Evolutionary conservation across 2,329 filamentous ascomycete species (phyloP), one percentile per base, ranked within the genome.

Genomic region (Sarocladium oryzae): DNA sequence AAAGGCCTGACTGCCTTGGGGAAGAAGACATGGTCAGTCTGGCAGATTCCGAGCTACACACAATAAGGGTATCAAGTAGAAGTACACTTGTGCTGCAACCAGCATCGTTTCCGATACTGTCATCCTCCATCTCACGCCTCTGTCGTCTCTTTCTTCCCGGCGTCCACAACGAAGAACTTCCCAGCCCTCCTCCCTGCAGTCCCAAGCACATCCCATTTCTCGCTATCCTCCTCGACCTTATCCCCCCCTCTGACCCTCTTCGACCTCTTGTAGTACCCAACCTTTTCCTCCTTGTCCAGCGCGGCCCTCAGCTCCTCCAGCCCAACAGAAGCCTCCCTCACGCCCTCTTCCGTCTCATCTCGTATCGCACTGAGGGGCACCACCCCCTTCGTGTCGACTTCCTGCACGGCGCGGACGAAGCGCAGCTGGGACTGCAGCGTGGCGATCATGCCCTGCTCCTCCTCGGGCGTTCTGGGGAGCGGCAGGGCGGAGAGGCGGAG

Each of bases 401-500:
- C 73, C 62, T 95, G 91, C 18, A 97, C 84, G 55, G 89, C 82
- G 55, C 81, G 84, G n/a, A 97, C 90, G 63, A 99, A 99, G 61
- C 87, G 85, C 0, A 99, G 79, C 64, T 99, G 93, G 28, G 86
- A 82, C 50, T 84, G 78, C 2, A 99, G 77, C 1, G 85, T 91
- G 20, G 77, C 64, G 3, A 95, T 77, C 81, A 96, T 89, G 23
- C 75, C 69, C 0, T 72, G 61, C 64, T 95, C 86, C 59, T 90
- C 84, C 49, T 74, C 74, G 2, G 71, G 57, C 2, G 75, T 75
- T 16, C 75, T 69, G 0, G 92, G 90, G 1, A 77, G 77, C 0
- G 92, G 90, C 0, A 99, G 84, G 13, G 92, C 91, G 3, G 91
- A 95, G 35, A 97, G 84, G 16, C 88, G 87, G 32, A 96, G 84